Conservation (phyloP, 78 protist species). For the Dictyostelium capitatum region DNA sequence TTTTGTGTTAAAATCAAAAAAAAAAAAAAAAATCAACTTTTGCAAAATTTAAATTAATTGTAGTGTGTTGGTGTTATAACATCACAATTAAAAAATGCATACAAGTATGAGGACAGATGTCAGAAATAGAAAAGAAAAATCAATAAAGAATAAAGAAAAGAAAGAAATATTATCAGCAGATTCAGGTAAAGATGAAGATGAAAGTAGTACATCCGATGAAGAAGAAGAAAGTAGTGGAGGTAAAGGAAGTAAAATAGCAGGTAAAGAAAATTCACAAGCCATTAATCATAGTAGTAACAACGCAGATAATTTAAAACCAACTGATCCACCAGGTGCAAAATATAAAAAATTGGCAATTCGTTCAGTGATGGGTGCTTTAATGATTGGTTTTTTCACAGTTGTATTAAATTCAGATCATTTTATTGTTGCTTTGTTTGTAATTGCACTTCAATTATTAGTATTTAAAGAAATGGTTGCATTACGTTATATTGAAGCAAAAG, state of each 20-base stretch:
- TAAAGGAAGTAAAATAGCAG: background rate
- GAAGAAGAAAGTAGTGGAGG: conserved; percentile 4
- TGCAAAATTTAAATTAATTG: too few species aligned
- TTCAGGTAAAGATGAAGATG: conserved; percentile 17
- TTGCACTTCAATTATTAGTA: conserved; percentile 53
- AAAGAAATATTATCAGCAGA: background rate
- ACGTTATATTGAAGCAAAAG: conserved; percentile 48
- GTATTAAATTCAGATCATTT: conserved; percentile 59
- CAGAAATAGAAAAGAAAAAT: conserved; percentile 26
- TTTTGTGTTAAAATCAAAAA: too few species aligned
- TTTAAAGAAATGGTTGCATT: conserved; percentile 78
- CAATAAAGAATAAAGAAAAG: conserved; percentile 29
- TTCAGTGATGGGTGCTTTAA: conserved; percentile 49
- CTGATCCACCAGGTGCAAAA: conserved; percentile 51
- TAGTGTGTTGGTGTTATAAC: too few species aligned
- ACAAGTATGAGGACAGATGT: background rate
- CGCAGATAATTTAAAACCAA: conserved; percentile 27
- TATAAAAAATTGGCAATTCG: conserved; percentile 58
- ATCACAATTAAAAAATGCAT: too few species aligned
- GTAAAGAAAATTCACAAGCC: background rate
- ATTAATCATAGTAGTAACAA: background rate
- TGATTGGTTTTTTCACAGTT: conserved; percentile 50
- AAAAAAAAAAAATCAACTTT: too few species aligned
- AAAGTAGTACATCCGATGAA: background rate
- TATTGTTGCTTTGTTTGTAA: conserved; percentile 54